These are phyloP conservation scores for Xanthoconium purpureum DNA, from an alignment of 768 basidiomycete genomes.

Conservation along the genomic window DNA sequence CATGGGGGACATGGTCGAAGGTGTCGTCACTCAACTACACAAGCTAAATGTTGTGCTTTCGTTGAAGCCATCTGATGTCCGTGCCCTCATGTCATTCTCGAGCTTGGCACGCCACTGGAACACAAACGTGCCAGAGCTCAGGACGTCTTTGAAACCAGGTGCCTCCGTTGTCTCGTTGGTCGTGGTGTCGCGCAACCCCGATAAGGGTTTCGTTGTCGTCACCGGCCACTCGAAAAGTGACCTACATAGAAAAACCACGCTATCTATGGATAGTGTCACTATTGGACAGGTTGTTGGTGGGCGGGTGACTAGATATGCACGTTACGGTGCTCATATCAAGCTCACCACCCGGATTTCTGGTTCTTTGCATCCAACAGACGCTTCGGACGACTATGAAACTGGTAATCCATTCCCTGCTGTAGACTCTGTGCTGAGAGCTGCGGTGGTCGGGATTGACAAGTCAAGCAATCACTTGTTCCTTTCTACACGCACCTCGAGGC, in stretches of 20 bases:
- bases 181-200: slow-evolving; percentile 85
- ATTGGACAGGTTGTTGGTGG: slow-evolving; percentile 78
- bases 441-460: slow-evolving; percentile 67
- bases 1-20: slow-evolving; percentile 71
- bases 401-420: slow-evolving; percentile 55
- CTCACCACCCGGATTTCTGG: slow-evolving; percentile 70
- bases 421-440: slow-evolving; percentile 66
- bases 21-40: slow-evolving; percentile 76
- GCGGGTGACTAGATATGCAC: slow-evolving; percentile 70
- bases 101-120: slow-evolving; percentile 80
- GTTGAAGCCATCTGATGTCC: slow-evolving; percentile 64
- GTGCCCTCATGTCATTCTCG: slow-evolving; percentile 82
- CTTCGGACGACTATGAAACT: slow-evolving; percentile 72
- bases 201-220: slow-evolving; percentile 84
- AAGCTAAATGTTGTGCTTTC: slow-evolving; percentile 77
- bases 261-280: slow-evolving; percentile 64
- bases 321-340: slow-evolving; percentile 75
- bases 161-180: slow-evolving; percentile 73
- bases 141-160: slow-evolving; percentile 58
- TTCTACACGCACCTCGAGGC: slow-evolving; percentile 73
- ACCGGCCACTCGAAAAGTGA: slow-evolving; percentile 66
- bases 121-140: slow-evolving; percentile 63
- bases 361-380: slow-evolving; percentile 77
- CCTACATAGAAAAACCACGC: slow-evolving; percentile 42
- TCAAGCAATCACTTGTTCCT: slow-evolving; percentile 68